A percentile compares a stretch with the other conserved stretches of the same genome.
Conservation (phyloP, 2,329 filamentous ascomycete genomes). For the Epichloe uncinata region DNA sequence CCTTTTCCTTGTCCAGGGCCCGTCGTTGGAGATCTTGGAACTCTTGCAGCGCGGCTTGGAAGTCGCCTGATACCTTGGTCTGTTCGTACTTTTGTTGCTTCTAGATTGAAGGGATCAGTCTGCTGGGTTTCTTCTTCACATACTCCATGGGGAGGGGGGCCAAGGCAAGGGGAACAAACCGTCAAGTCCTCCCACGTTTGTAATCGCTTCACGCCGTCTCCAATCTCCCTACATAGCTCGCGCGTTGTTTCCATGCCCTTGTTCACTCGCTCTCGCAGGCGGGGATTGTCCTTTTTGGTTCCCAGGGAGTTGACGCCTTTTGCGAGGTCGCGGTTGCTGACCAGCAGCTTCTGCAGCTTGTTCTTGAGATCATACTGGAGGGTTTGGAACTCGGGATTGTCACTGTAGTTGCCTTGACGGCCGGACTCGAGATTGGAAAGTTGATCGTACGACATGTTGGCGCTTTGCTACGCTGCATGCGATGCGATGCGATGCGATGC, state of each 20-base stretch:
- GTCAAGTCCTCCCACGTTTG: constrained; percentile 76
- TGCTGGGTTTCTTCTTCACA: background rate
- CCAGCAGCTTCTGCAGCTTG: constrained; percentile 78
- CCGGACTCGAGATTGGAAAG: constrained; percentile 72
- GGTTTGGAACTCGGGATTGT: constrained; percentile 83
- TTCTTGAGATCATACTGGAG: constrained; percentile 74
- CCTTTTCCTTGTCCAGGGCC: constrained; percentile 84
- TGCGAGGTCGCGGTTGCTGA: constrained; percentile 73
- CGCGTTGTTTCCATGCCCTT: constrained; percentile 77
- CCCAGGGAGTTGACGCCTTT: constrained; percentile 84
- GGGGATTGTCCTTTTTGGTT: constrained; percentile 83
- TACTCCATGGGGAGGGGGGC: background rate
- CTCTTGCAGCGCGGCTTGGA: constrained; percentile 74
- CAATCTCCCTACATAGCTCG: constrained; percentile 77
- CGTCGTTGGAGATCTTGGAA: constrained; percentile 86
- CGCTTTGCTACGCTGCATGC: background rate
- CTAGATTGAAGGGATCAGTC: constrained; percentile 28
- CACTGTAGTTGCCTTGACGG: constrained; percentile 64
- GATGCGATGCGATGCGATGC: background rate
- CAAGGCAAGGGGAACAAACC: constrained; percentile 32
- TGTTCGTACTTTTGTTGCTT: constrained; percentile 94
- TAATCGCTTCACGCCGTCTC: constrained; percentile 85
- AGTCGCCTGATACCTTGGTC: constrained; percentile 87
- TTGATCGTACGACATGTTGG: constrained; percentile 78
- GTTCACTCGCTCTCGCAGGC: constrained; percentile 81